Evolutionary conservation across 2,329 filamentous ascomycete species (phyloP).

Genomic region (Ophiostoma ips): DNA sequence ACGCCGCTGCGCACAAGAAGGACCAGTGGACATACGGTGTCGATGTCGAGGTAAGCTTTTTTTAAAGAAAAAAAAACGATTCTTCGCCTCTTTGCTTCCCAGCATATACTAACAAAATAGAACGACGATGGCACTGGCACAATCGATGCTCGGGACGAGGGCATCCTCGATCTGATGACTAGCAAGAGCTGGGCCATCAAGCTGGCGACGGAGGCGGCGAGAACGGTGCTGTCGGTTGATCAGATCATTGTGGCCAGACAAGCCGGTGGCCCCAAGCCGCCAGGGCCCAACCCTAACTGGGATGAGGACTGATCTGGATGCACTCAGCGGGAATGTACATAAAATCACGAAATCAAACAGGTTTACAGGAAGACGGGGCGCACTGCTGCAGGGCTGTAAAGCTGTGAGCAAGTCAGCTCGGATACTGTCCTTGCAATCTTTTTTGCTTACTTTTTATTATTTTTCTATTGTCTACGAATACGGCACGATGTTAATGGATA

Average conservation of each 20-base stretch:
- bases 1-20: constrained; percentile 83
- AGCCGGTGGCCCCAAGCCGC: constrained; percentile 93
- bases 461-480: not conserved
- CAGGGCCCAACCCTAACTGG: constrained; percentile 62
- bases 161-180: constrained; percentile 82
- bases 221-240: constrained; percentile 90
- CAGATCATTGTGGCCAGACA: constrained; percentile 98
- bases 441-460: not conserved
- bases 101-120: constrained; percentile 20
- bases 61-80: too few relatives aligned
- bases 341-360: not conserved
- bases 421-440: not conserved
- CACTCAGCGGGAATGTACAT: not conserved
- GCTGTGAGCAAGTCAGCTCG: not conserved
- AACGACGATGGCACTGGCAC: constrained; percentile 69
- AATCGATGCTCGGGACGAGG: constrained; percentile 72
- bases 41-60: constrained; percentile 58
- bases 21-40: constrained; percentile 85
- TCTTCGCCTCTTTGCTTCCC: too few relatives aligned
- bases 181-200: constrained; percentile 96
- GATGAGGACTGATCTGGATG: constrained; percentile 9
- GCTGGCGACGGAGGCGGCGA: constrained; percentile 83
- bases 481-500: too few relatives aligned
- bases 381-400: not conserved
- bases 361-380: not conserved